Conservation (phyloP, 495 filamentous ascomycete species). For the Penicillium lividum region DNA sequence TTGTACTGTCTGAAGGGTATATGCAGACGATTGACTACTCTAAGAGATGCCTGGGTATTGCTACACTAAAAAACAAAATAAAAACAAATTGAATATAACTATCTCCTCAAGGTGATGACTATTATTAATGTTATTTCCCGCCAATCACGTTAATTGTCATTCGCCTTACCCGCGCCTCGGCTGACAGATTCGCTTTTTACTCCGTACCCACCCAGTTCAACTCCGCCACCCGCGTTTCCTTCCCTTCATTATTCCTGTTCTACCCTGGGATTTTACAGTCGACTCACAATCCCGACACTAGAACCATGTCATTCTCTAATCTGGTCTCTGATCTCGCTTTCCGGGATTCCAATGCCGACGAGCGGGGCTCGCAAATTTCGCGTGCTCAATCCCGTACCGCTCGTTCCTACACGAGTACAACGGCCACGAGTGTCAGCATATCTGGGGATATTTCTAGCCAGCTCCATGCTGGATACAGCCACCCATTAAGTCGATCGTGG, state of each 20-base stretch:
- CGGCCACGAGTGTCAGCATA: slow-evolving; percentile 92
- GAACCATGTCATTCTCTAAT: slow-evolving; percentile 82
- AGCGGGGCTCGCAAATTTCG: slow-evolving; percentile 69
- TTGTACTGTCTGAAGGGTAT: no score
- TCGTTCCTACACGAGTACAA: slow-evolving; percentile 81
- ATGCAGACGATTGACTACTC: no score
- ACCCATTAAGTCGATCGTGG: slow-evolving; percentile 89
- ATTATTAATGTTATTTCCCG: no score
- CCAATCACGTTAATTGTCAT: slow-evolving; percentile 22
- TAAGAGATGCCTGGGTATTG: no score
- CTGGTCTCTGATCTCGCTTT: slow-evolving; percentile 85
- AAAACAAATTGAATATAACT: no score
- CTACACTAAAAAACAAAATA: no score
- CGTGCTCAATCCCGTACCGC: slow-evolving; percentile 66
- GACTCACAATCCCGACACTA: neutral
- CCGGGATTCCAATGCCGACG: slow-evolving; percentile 57
- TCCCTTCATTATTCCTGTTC: neutral
- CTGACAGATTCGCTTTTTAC: slow-evolving; percentile 11
- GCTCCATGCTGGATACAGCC: slow-evolving; percentile 90
- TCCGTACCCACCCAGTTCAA: neutral
- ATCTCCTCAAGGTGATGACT: no score
- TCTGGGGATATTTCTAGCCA: slow-evolving; percentile 91
- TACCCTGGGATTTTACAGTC: neutral
- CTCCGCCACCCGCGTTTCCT: slow-evolving; percentile 2
- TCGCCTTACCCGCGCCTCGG: slow-evolving; percentile 18